phyloP scores from a whole-genome alignment of 345 rosid species.

The Salix suchowensis region DNA sequence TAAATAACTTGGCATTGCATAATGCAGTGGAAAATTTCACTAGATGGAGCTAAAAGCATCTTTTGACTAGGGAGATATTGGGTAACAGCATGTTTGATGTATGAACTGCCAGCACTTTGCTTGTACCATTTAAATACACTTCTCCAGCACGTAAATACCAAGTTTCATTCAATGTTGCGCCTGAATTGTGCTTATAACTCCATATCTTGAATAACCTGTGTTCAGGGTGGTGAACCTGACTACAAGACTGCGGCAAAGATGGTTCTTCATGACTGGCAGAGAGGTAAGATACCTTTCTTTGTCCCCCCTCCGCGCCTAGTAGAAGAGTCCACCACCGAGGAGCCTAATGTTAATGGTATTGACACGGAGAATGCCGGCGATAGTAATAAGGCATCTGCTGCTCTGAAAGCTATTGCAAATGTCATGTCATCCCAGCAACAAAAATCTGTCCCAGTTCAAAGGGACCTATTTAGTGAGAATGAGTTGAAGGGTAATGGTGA shows the following conservation, averaged over 20 bases:
- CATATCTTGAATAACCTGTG: no score
- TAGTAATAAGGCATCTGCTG: constrained; percentile 51
- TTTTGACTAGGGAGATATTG: no score
- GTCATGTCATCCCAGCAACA: constrained; percentile 75
- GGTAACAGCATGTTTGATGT: no score
- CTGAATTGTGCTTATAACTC: background rate
- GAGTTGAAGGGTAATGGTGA: constrained; percentile 44
- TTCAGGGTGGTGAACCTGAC: constrained; percentile 93
- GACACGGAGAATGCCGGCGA: constrained; percentile 46
- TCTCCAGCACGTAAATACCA: no score
- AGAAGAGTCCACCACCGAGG: constrained; percentile 19
- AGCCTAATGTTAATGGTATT: constrained; percentile 32
- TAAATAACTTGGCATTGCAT: no score
- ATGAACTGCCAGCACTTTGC: no score
- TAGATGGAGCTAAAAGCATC: no score
- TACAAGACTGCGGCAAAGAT: constrained; percentile 78
- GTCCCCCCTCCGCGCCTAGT: constrained; percentile 67
- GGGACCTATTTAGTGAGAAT: constrained; percentile 57
- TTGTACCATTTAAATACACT: no score
- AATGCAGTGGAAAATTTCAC: no score
- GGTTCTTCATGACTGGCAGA: constrained; percentile 97
- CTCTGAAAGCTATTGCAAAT: constrained; percentile 66
- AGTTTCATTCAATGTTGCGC: background rate
- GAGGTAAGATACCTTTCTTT: constrained; percentile 86
- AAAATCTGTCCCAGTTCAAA: constrained; percentile 68